Evolutionary conservation across 2,329 filamentous ascomycete genomes (phyloP).

Genomic region (Diaporthe velutina): DNA sequence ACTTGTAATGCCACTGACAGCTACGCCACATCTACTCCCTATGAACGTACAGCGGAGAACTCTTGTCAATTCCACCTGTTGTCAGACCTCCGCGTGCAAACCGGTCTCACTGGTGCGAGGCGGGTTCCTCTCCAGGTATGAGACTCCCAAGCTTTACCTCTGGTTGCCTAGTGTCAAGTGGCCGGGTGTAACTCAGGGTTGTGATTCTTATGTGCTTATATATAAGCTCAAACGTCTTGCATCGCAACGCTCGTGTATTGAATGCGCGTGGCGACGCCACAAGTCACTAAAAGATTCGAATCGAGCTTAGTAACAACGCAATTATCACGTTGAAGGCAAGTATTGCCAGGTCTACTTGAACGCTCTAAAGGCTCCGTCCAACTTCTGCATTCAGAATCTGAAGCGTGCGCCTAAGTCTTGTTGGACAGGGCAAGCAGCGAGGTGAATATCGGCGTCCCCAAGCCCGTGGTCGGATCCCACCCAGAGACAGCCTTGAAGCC

Average conservation of each 20-base stretch:
- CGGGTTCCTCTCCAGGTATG: background rate
- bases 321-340: background rate
- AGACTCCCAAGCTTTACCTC: background rate
- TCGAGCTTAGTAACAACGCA: background rate
- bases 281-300: background rate
- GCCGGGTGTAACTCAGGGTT: background rate
- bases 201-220: too few species aligned
- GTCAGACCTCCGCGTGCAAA: background rate
- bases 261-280: too few species aligned
- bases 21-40: background rate
- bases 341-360: background rate
- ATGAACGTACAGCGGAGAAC: background rate
- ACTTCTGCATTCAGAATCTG: background rate
- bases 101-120: background rate
- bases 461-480: conserved; percentile 37
- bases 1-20: background rate
- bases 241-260: background rate
- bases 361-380: background rate
- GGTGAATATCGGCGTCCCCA: conserved; percentile 39
- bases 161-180: background rate
- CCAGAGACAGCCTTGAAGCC: conserved; percentile 37
- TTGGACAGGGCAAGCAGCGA: conserved; percentile 34
- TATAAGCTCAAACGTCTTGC: too few species aligned
- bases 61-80: background rate
- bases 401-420: background rate